Percentiles rank a stretch among this genome's conserved stretches.
These are phyloP conservation scores for Chamaecyparis obtusa DNA, from an alignment of 75 land plant genomes.

Conservation along the genomic window DNA sequence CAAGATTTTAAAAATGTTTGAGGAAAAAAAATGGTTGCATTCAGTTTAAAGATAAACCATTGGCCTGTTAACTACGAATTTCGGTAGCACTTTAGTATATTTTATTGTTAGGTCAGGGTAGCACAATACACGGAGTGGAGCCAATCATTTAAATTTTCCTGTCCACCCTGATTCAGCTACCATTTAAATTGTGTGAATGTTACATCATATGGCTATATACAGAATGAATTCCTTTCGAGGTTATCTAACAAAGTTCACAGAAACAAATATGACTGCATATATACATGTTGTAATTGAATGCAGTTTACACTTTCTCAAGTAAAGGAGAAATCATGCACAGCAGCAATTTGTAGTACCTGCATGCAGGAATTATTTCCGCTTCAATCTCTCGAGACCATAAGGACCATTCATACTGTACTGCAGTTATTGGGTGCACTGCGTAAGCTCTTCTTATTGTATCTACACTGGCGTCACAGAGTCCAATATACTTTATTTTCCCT, in stretches of 20 bases:
- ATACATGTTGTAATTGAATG: neutral
- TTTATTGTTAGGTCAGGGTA: no score
- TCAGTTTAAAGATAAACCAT: no score
- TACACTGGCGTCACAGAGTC: conserved; percentile 57
- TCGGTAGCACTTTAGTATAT: no score
- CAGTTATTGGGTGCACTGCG: conserved; percentile 83
- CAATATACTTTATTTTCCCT: conserved; percentile 78
- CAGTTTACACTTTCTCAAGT: neutral
- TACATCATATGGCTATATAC: neutral
- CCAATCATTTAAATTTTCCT: no score
- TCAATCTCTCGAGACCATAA: conserved; percentile 77
- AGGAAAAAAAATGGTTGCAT: no score
- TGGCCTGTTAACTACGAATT: no score
- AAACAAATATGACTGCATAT: neutral
- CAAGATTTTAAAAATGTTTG: no score
- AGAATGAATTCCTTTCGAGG: neutral
- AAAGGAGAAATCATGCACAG: neutral
- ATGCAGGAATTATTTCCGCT: conserved; percentile 15
- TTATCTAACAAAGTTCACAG: neutral
- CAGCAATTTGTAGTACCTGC: conserved; percentile 6
- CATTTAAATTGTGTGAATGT: no score
- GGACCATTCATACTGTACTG: conserved; percentile 77
- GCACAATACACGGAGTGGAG: no score
- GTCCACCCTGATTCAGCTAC: no score
- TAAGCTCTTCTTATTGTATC: conserved; percentile 73